Conservation (phyloP, 2,329 filamentous ascomycete genomes). For the Rhynchosporium secalis region DNA sequence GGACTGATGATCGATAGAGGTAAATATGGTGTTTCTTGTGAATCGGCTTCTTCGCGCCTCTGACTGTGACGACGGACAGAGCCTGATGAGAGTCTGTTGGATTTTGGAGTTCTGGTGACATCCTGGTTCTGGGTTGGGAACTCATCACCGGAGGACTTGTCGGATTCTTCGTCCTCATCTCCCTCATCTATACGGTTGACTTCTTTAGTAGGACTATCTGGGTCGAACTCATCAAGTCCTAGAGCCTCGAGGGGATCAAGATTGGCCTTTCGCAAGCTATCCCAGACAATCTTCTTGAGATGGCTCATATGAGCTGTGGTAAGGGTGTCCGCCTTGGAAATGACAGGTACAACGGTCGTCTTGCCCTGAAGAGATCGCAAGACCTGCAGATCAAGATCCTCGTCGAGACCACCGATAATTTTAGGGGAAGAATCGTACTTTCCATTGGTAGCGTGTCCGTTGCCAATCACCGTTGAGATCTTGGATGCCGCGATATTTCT, state of each 20-base stretch:
- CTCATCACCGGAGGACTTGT: conserved; percentile 39
- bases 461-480: conserved; percentile 51
- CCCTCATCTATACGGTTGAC: conserved; percentile 54
- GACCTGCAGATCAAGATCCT: conserved; percentile 87
- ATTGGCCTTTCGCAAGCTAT: conserved; percentile 79
- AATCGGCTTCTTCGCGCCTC: conserved; percentile 43
- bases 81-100: conserved; percentile 38
- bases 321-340: conserved; percentile 95
- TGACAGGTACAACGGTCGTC: conserved; percentile 92
- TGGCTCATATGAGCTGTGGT: conserved; percentile 93
- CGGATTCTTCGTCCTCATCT: conserved; percentile 47
- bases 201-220: conserved; percentile 50
- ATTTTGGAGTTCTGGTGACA: conserved; percentile 38
- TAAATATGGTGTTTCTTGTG: conserved; percentile 64
- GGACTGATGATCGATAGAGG: conserved; percentile 94
- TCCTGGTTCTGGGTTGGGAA: conserved; percentile 42
- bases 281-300: conserved; percentile 88
- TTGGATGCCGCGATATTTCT: conserved; percentile 72
- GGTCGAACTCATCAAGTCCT: conserved; percentile 75
- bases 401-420: conserved; percentile 71
- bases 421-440: conserved; percentile 48
- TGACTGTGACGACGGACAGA: conserved; percentile 39
- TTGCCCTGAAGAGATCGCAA: conserved; percentile 86
- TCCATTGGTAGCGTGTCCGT: conserved; percentile 45
- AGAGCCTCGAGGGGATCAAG: conserved; percentile 87